Percentiles rank a stretch among this genome's conserved stretches.
phyloP scores from a whole-genome alignment of 164 flowering plant species.

The Stephania japonica region DNA sequence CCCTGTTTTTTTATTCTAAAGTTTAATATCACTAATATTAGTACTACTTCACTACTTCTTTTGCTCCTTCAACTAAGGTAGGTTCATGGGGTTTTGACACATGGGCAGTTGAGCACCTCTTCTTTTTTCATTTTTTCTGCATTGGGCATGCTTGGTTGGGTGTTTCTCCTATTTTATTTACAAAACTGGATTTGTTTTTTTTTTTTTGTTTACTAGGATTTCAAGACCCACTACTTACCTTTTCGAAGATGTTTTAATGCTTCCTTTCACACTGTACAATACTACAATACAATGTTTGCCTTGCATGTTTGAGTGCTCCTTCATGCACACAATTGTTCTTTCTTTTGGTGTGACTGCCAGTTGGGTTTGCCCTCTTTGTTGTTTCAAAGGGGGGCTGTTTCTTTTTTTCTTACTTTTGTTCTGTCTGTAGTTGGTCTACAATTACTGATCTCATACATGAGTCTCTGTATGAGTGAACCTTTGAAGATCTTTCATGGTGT shows the following conservation, averaged over 20 bases:
- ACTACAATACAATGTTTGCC: no score
- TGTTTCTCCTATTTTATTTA: neutral
- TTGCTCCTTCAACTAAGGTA: neutral
- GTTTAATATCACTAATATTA: neutral
- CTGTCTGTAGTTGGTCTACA: neutral
- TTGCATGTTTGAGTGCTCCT: neutral
- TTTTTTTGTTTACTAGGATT: neutral
- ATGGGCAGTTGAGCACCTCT: neutral
- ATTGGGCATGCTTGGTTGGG: neutral
- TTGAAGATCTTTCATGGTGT: neutral
- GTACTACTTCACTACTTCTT: neutral
- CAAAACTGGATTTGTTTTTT: neutral
- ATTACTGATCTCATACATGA: neutral
- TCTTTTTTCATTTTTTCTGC: neutral
- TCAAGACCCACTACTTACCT: slow-evolving; percentile 5
- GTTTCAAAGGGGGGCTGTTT: neutral
- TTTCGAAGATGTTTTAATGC: neutral
- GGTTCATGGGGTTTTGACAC: slow-evolving; percentile 1
- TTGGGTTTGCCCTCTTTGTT: neutral
- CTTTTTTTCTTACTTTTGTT: neutral
- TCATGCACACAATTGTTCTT: neutral
- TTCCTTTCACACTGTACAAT: neutral
- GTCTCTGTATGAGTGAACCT: neutral
- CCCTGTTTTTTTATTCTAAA: neutral
- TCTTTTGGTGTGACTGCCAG: neutral